Evolutionary conservation across 2,329 filamentous ascomycete species (phyloP).

Genomic region (Alternaria viburni): DNA sequence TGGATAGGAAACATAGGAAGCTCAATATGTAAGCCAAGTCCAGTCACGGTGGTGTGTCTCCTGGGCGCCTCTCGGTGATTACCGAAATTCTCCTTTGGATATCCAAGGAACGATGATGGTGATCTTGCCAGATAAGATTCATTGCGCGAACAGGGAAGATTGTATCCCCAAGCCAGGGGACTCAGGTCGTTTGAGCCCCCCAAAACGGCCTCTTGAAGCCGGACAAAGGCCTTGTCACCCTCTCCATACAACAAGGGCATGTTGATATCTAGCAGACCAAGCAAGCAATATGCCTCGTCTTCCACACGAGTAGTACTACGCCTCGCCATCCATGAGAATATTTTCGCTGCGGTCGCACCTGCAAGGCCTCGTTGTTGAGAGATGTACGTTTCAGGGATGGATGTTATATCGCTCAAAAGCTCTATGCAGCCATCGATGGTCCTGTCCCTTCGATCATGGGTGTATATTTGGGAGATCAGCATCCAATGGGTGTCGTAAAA

Average conservation of each 20-base stretch:
- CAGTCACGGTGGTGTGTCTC: background rate
- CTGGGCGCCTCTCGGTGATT: no score
- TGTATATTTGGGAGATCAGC: no score
- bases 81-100: no score
- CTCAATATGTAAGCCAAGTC: background rate
- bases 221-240: background rate
- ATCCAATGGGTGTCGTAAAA: background rate
- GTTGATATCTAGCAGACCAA: background rate
- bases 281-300: background rate
- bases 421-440: no score
- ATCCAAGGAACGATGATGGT: background rate
- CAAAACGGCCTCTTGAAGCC: background rate
- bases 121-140: background rate
- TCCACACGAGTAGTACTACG: background rate
- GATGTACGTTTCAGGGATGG: no score
- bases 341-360: no score
- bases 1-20: background rate
- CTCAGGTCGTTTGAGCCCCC: background rate
- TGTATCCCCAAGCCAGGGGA: background rate
- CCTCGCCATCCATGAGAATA: background rate
- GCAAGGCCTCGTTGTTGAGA: no score
- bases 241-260: background rate
- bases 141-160: accelerated
- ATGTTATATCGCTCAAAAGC: no score
- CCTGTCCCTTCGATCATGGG: no score